Evolutionary conservation across 208 protist genomes (phyloP).

Genomic region (Porcisia hertigi): DNA sequence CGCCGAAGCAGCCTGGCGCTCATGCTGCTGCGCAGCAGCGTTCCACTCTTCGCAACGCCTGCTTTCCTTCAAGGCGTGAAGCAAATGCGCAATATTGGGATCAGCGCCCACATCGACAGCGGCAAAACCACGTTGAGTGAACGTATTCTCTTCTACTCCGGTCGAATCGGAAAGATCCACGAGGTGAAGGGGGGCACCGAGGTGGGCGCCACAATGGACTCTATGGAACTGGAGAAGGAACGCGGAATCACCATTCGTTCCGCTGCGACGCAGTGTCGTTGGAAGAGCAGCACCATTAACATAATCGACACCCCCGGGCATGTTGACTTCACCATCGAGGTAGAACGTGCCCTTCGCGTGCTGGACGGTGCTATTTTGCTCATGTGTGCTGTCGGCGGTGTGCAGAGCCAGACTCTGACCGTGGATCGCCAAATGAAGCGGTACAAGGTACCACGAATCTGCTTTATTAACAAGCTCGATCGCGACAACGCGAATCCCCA

Average conservation of each 20-base stretch:
- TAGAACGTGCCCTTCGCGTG: constrained; percentile 97
- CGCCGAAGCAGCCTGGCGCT: constrained; percentile 24
- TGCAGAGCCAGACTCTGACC: constrained; percentile 98
- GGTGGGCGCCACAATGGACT: constrained; percentile 99
- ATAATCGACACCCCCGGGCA: constrained; percentile 99
- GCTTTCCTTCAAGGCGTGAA: constrained; percentile 71
- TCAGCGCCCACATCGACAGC: constrained; percentile 99
- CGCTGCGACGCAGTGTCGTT: constrained; percentile 97
- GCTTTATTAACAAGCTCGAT: constrained; percentile 99
- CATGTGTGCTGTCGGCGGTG: constrained; percentile 95
- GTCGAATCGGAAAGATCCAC: constrained; percentile 97
- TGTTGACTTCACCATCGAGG: constrained; percentile 99
- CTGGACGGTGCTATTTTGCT: constrained; percentile 98
- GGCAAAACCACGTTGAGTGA: constrained; percentile 99
- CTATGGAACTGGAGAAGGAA: constrained; percentile 98
- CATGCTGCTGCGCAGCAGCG: constrained; percentile 44
- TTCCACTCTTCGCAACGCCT: constrained; percentile 57
- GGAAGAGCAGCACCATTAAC: constrained; percentile 97
- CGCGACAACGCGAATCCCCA: constrained; percentile 92
- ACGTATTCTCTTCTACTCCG: constrained; percentile 98
- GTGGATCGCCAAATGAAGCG: constrained; percentile 99
- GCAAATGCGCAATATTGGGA: constrained; percentile 95
- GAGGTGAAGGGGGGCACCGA: constrained; percentile 98
- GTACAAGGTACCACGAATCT: constrained; percentile 97
- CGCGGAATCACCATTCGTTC: constrained; percentile 99